A percentile compares a stretch with the other conserved stretches of the same genome.
phyloP scores from a whole-genome alignment of 768 basidiomycete genomes.

The Collybia sp. region DNA sequence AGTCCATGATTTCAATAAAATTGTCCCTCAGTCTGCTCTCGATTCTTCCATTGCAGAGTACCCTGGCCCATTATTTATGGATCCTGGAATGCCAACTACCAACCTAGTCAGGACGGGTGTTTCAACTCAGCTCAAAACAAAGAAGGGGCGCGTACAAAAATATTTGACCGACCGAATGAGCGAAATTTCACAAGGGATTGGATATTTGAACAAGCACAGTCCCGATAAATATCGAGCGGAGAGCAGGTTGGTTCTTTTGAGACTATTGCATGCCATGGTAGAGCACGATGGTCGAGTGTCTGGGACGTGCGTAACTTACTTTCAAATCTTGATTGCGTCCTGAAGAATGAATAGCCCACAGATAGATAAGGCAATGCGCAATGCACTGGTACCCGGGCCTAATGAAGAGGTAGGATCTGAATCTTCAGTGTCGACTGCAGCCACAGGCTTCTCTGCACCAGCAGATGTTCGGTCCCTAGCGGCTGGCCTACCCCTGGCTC shows the following conservation, averaged over 20 bases:
- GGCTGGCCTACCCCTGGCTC: slow-evolving; percentile 14
- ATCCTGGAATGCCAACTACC: slow-evolving; percentile 59
- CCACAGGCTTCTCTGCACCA: slow-evolving; percentile 23
- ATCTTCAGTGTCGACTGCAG: not conserved
- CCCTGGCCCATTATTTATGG: slow-evolving; percentile 86
- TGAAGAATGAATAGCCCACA: slow-evolving; percentile 32
- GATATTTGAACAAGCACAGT: slow-evolving; percentile 55
- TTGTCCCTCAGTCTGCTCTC: slow-evolving; percentile 65
- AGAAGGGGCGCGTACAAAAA: slow-evolving; percentile 71
- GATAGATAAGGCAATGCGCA: slow-evolving; percentile 70
- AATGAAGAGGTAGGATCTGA: too few species aligned
- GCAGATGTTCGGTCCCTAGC: slow-evolving; percentile 22
- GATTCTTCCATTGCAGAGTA: slow-evolving; percentile 53
- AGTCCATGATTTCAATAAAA: slow-evolving; percentile 59
- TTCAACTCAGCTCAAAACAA: slow-evolving; percentile 67
- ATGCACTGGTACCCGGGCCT: slow-evolving; percentile 54
- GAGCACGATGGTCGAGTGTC: slow-evolving; percentile 86
- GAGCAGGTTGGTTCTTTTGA: slow-evolving; percentile 71
- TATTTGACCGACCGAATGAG: slow-evolving; percentile 74
- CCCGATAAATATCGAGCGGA: slow-evolving; percentile 59
- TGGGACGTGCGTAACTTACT: slow-evolving; percentile 62
- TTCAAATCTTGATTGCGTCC: not conserved
- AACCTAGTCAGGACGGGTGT: slow-evolving; percentile 70
- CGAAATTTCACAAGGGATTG: slow-evolving; percentile 74
- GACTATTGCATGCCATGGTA: slow-evolving; percentile 73